Conservation (phyloP, 2,329 filamentous ascomycete species). For the Ilyonectria robusta region DNA sequence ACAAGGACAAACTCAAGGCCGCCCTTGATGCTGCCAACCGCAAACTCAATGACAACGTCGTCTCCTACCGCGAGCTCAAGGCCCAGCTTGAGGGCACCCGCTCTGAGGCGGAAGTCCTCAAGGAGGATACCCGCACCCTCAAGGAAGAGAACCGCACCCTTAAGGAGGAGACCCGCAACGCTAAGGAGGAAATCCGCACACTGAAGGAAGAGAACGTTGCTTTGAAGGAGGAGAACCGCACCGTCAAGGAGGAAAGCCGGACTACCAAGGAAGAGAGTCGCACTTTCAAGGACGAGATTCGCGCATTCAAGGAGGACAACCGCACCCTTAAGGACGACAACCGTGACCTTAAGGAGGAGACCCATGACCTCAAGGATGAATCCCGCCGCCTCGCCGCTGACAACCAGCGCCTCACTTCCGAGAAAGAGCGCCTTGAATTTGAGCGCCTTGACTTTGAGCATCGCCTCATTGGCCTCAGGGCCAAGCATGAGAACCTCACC, state of each 20-base stretch:
- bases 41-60: slow-evolving; percentile 37
- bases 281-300: slow-evolving; percentile 43
- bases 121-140: slow-evolving; percentile 31
- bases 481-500: slow-evolving; percentile 49
- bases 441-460: slow-evolving; percentile 49
- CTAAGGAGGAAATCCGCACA: slow-evolving; percentile 18
- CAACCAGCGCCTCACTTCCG: slow-evolving; percentile 40
- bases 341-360: slow-evolving; percentile 46
- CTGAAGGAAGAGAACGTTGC: slow-evolving; percentile 27
- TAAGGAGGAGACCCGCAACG: slow-evolving; percentile 18
- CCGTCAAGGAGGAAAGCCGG: slow-evolving; percentile 18
- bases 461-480: slow-evolving; percentile 46
- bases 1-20: slow-evolving; percentile 48
- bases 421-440: slow-evolving; percentile 47
- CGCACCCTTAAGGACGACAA: slow-evolving; percentile 44
- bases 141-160: slow-evolving; percentile 26
- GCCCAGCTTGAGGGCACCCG: slow-evolving; percentile 45
- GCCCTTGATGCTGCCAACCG: slow-evolving; percentile 38
- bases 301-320: slow-evolving; percentile 46
- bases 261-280: slow-evolving; percentile 5
- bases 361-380: slow-evolving; percentile 47
- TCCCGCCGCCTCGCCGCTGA: slow-evolving; percentile 45
- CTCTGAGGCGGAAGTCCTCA: slow-evolving; percentile 45
- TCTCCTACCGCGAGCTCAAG: slow-evolving; percentile 45
- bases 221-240: slow-evolving; percentile 27